These are phyloP conservation scores for Ascoidea rubescens DNA, from an alignment of 805 yeast genomes.

Conservation along the genomic window DNA sequence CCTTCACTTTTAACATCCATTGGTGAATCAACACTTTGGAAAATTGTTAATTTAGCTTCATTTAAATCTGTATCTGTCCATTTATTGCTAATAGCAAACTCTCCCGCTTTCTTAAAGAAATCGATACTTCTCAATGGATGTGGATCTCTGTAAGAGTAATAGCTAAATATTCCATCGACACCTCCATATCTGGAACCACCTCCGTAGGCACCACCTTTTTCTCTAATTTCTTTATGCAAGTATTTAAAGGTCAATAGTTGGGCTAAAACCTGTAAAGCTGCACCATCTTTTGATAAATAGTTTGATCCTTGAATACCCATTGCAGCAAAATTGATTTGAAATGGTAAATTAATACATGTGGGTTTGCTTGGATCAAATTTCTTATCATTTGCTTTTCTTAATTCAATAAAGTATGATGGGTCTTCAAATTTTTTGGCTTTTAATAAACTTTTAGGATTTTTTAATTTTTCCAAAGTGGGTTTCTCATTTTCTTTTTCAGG, in stretches of 20 bases:
- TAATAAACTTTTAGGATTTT: not conserved
- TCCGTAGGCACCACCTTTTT: conserved; percentile 96
- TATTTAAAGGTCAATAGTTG: conserved; percentile 71
- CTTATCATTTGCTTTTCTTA: not conserved
- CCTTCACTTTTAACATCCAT: conserved; percentile 73
- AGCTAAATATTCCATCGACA: conserved; percentile 64
- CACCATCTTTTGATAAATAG: conserved; percentile 63
- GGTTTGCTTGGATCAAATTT: conserved; percentile 14
- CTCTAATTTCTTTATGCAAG: conserved; percentile 81
- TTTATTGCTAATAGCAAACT: conserved; percentile 28
- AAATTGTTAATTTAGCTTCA: conserved; percentile 82
- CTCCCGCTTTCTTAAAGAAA: conserved; percentile 40
- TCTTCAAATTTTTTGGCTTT: not conserved
- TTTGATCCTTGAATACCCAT: conserved; percentile 51
- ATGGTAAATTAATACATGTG: conserved; percentile 58
- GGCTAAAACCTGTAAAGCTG: conserved; percentile 70
- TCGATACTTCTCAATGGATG: conserved; percentile 57
- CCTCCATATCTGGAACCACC: conserved; percentile 85
- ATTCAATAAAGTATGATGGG: not conserved
- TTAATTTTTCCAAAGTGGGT: conserved; percentile 7
- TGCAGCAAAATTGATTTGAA: conserved; percentile 79
- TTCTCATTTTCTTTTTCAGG: conserved; percentile 14
- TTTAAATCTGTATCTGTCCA: conserved; percentile 60
- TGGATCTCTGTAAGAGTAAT: conserved; percentile 91
- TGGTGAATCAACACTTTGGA: conserved; percentile 90